phyloP scores from a whole-genome alignment of 2,329 filamentous ascomycete species.

The Xylaria arbuscula region DNA sequence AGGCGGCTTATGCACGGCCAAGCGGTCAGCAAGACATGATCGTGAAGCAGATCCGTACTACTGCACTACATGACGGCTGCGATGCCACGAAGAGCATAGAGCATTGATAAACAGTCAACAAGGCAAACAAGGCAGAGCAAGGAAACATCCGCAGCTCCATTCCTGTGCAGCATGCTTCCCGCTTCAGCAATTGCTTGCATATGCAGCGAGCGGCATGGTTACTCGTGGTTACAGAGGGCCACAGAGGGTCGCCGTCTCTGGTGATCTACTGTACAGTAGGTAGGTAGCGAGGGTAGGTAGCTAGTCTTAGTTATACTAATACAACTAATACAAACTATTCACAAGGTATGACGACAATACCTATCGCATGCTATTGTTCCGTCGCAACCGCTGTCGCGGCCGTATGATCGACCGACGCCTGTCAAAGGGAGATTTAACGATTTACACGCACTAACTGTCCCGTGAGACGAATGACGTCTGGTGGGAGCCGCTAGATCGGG shows the following conservation, averaged over 20 bases:
- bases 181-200: constrained; percentile 39
- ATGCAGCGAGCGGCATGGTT: constrained; percentile 37
- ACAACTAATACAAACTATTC: not conserved
- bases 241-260: constrained; percentile 8
- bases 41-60: constrained; percentile 24
- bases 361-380: constrained; percentile 8
- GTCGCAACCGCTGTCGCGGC: constrained; percentile 4
- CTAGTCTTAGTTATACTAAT: no score
- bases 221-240: constrained; percentile 22
- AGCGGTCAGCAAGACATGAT: constrained; percentile 30
- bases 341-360: constrained; percentile 34
- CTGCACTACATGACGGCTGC: constrained; percentile 27
- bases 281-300: no score
- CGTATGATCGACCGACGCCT: constrained; percentile 13
- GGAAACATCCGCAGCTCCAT: constrained; percentile 18
- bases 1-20: constrained; percentile 37
- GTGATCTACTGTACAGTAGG: no score
- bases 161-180: constrained; percentile 26
- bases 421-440: constrained; percentile 15
- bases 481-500: constrained; percentile 40
- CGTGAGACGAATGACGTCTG: constrained; percentile 45
- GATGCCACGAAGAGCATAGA: constrained; percentile 30
- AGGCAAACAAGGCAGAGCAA: constrained; percentile 16
- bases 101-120: not conserved
- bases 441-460: constrained; percentile 20